These are phyloP conservation scores for Phytophthora kernoviae DNA, from an alignment of 352 stramenopile genomes.

Conservation along the genomic window DNA sequence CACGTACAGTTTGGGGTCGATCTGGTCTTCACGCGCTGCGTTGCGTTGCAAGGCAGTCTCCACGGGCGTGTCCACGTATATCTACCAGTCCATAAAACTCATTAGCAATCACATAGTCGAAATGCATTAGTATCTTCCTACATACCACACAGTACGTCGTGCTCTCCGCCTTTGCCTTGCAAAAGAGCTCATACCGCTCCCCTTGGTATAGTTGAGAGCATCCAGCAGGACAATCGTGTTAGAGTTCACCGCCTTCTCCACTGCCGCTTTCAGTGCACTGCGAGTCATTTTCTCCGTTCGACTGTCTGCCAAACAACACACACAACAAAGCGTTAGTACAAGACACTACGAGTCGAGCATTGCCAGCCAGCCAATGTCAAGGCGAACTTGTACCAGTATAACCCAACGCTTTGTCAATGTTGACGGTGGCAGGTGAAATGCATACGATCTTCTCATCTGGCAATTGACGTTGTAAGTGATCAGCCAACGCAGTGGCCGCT, in stretches of 20 bases:
- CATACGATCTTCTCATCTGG: conserved; percentile 52
- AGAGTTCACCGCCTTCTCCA: conserved; percentile 63
- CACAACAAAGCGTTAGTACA: not conserved
- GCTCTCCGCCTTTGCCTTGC: conserved; percentile 90
- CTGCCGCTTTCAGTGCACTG: conserved; percentile 64
- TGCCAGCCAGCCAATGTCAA: conserved; percentile 14
- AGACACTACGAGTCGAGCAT: not conserved
- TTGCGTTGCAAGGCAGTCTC: conserved; percentile 67
- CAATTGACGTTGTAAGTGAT: conserved; percentile 45
- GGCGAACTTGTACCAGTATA: conserved; percentile 51
- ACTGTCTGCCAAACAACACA: conserved; percentile 39
- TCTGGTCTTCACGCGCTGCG: conserved; percentile 31
- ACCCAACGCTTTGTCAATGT: conserved; percentile 57
- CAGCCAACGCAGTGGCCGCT: conserved; percentile 53
- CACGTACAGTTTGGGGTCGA: conserved; percentile 57
- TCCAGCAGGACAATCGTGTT: conserved; percentile 92
- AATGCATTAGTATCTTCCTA: not conserved
- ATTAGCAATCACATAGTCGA: not conserved
- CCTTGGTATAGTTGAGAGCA: conserved; percentile 96
- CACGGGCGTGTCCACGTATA: conserved; percentile 78
- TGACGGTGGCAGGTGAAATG: conserved; percentile 66
- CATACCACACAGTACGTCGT: conserved; percentile 90
- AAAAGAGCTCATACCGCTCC: conserved; percentile 96
- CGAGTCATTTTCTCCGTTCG: conserved; percentile 73
- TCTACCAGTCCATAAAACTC: conserved; percentile 14